These are phyloP conservation scores for Aspergillus ostianus DNA, from an alignment of 495 filamentous ascomycete species.

Conservation along the genomic window DNA sequence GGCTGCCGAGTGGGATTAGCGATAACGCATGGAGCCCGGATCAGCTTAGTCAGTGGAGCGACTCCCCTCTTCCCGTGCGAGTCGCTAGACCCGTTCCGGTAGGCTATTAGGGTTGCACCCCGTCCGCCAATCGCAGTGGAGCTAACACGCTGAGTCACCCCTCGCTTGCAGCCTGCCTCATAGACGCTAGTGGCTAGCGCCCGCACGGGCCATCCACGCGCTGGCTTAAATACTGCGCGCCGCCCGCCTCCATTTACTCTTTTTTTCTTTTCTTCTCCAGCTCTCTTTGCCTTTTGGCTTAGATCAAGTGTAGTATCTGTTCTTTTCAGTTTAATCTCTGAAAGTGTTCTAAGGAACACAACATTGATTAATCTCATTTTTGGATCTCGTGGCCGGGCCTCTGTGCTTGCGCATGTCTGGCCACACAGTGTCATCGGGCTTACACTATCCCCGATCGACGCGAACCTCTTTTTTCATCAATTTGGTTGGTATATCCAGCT, in stretches of 20 bases:
- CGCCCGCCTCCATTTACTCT: conserved; percentile 29
- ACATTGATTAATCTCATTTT: conserved; percentile 88
- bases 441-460: conserved; percentile 84
- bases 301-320: conserved; percentile 99
- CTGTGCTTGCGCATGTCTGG: conserved; percentile 79
- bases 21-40: conserved; percentile 31
- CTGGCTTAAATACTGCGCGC: conserved; percentile 31
- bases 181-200: conserved; percentile 19
- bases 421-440: conserved; percentile 81
- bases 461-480: conserved; percentile 68
- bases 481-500: conserved; percentile 54
- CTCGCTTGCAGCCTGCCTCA: conserved; percentile 23
- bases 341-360: conserved; percentile 67
- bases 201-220: conserved; percentile 13
- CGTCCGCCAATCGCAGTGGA: conserved; percentile 1
- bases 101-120: conserved; percentile 3
- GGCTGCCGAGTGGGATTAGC: conserved; percentile 23
- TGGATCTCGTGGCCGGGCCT: conserved; percentile 54
- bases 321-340: conserved; percentile 96
- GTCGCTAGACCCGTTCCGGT: conserved; percentile 29
- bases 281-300: conserved; percentile 60
- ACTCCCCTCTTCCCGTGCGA: conserved; percentile 22
- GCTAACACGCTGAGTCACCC: not conserved
- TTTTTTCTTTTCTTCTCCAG: conserved; percentile 52
- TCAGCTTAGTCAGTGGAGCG: not conserved